These are phyloP conservation scores for Cyphellophora europaea DNA, from an alignment of 2,329 filamentous ascomycete genomes.

Conservation along the genomic window DNA sequence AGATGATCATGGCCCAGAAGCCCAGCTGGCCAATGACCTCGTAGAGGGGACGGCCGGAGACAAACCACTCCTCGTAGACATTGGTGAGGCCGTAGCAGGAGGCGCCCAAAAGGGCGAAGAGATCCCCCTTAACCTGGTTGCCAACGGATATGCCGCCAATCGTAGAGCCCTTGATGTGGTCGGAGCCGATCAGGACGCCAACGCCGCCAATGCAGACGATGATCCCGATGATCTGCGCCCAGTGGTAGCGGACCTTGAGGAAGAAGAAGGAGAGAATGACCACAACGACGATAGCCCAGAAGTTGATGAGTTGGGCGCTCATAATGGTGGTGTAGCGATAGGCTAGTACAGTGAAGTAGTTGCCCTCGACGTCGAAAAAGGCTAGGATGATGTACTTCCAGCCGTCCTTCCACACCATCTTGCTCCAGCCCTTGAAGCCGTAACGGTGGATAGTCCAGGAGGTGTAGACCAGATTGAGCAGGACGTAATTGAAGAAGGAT, in stretches of 20 bases:
- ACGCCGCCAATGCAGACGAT: slow-evolving; percentile 84
- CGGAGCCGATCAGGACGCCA: slow-evolving; percentile 75
- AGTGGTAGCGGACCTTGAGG: slow-evolving; percentile 80
- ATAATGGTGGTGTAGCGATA: slow-evolving; percentile 90
- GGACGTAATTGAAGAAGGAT: slow-evolving; percentile 85
- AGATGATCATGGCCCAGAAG: slow-evolving; percentile 81
- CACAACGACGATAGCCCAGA: slow-evolving; percentile 94
- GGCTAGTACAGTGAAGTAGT: slow-evolving; percentile 94
- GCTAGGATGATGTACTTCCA: slow-evolving; percentile 93
- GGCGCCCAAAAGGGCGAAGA: slow-evolving; percentile 83
- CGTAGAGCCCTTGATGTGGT: slow-evolving; percentile 67
- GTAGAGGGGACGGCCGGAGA: slow-evolving; percentile 76
- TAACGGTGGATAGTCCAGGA: slow-evolving; percentile 69
- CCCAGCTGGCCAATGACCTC: slow-evolving; percentile 89
- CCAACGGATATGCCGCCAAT: slow-evolving; percentile 45
- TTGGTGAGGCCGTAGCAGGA: slow-evolving; percentile 88
- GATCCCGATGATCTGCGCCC: slow-evolving; percentile 77
- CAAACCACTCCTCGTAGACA: slow-evolving; percentile 88
- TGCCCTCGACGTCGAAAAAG: slow-evolving; percentile 91
- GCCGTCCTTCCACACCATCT: slow-evolving; percentile 58
- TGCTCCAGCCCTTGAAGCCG: slow-evolving; percentile 61
- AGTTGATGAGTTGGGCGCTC: slow-evolving; percentile 91
- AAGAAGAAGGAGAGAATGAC: slow-evolving; percentile 75
- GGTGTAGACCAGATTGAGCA: slow-evolving; percentile 76
- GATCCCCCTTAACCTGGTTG: slow-evolving; percentile 79